These are phyloP conservation scores for Cladosporium sp. DNA, from an alignment of 2,329 filamentous ascomycete species.

Conservation along the genomic window DNA sequence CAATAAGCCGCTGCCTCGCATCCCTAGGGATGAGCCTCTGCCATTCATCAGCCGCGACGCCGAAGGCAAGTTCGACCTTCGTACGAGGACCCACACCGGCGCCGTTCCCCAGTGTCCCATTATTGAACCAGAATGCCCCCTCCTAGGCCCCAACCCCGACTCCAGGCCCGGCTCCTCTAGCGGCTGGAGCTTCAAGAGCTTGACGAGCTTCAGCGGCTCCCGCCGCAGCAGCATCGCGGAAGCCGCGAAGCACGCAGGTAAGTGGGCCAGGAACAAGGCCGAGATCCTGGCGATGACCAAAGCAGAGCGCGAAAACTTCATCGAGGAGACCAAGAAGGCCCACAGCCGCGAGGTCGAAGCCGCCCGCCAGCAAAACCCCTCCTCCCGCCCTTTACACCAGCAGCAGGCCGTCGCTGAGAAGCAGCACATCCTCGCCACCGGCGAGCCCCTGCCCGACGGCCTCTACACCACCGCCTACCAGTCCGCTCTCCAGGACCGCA, in stretches of 20 bases:
- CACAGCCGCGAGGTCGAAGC: conserved; percentile 9
- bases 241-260: conserved; percentile 6
- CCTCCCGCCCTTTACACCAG: conserved; percentile 8
- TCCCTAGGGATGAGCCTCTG: not conserved
- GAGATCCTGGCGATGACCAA: conserved; percentile 10
- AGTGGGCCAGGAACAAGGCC: not conserved
- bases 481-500: not conserved
- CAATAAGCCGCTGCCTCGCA: not conserved
- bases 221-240: conserved; percentile 11
- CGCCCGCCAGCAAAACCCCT: not conserved
- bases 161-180: not conserved
- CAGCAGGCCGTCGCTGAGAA: conserved; percentile 7
- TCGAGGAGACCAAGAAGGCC: conserved; percentile 6
- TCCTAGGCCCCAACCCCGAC: not conserved
- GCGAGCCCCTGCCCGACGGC: not conserved
- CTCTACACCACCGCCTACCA: not conserved
- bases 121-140: not conserved
- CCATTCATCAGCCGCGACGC: not conserved
- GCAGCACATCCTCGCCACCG: conserved; percentile 1
- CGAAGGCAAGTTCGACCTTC: not conserved
- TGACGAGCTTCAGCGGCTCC: not conserved
- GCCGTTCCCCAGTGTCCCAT: not conserved
- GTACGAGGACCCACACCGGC: not conserved
- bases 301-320: conserved; percentile 5
- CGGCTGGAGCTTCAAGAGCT: conserved; percentile 4